These are phyloP conservation scores for Lumnitzera littorea DNA, from an alignment of 345 rosid genomes.

Conservation along the genomic window DNA sequence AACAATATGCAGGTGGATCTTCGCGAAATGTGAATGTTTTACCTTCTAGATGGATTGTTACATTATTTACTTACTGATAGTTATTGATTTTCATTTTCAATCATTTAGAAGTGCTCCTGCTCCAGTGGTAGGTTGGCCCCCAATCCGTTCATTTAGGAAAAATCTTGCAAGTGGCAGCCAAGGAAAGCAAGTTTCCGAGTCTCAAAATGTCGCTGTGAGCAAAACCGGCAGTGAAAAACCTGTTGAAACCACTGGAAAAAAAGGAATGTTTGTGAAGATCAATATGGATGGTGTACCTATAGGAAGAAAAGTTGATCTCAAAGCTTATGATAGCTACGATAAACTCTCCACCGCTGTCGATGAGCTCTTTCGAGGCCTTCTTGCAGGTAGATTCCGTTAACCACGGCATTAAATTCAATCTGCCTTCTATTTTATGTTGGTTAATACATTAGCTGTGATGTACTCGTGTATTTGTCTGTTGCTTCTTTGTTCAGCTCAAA, in stretches of 20 bases:
- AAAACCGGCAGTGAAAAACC: conserved; percentile 29
- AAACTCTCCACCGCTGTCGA: conserved; percentile 77
- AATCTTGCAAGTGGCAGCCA: conserved; percentile 55
- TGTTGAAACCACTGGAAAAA: conserved; percentile 22
- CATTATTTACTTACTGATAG: too few relatives aligned
- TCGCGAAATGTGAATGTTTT: too few relatives aligned
- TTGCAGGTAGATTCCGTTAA: conserved; percentile 47
- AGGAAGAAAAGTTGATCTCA: conserved; percentile 95
- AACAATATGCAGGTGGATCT: too few relatives aligned
- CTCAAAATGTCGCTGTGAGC: conserved; percentile 28
- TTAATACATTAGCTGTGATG: neutral
- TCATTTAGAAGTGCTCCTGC: conserved; percentile 71
- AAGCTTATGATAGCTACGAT: conserved; percentile 69
- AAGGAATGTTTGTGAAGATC: conserved; percentile 75
- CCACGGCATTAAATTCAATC: neutral
- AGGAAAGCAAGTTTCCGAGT: conserved; percentile 38
- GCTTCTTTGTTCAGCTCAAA: conserved; percentile 50
- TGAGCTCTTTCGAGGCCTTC: conserved; percentile 85
- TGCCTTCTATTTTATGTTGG: too few relatives aligned
- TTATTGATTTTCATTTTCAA: conserved; percentile 2
- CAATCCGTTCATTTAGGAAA: conserved; percentile 84
- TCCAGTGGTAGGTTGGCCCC: conserved; percentile 99
- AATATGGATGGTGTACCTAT: conserved; percentile 97
- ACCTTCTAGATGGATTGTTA: too few relatives aligned
- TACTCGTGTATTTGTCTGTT: conserved; percentile 2